Conservation (phyloP, 805 yeast genomes). For the Kazachstania taianensis region DNA sequence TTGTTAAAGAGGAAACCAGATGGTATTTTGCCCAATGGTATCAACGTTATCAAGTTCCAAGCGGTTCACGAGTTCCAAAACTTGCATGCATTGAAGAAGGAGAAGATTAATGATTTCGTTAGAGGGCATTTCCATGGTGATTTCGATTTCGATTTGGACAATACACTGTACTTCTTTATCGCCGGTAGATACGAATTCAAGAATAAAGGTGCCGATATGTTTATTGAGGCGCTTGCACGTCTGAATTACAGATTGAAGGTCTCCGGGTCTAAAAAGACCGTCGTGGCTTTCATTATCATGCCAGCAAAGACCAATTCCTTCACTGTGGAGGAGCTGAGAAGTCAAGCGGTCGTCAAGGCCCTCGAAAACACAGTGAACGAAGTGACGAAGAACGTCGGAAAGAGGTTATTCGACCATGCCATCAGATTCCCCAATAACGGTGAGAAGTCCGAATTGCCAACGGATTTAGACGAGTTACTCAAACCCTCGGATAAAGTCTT, state of each 20-base stretch:
- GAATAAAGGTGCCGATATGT: conserved; percentile 94
- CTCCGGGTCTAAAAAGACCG: conserved; percentile 76
- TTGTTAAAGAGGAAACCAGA: conserved; percentile 91
- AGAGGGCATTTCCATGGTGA: conserved; percentile 97
- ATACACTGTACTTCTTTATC: conserved; percentile 88
- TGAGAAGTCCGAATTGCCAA: conserved; percentile 57
- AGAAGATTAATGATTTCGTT: conserved; percentile 84
- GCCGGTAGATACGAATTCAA: conserved; percentile 96
- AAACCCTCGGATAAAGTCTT: conserved; percentile 81
- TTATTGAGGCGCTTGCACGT: conserved; percentile 85
- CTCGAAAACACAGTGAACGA: conserved; percentile 81
- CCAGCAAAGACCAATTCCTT: conserved; percentile 92
- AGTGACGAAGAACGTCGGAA: conserved; percentile 78
- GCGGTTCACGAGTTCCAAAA: conserved; percentile 98
- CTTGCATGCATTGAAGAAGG: conserved; percentile 85
- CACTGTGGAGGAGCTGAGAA: conserved; percentile 90
- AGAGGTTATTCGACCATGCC: conserved; percentile 82
- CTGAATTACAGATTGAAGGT: conserved; percentile 80
- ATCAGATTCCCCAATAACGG: conserved; percentile 47
- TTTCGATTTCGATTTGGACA: conserved; percentile 86
- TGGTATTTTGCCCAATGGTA: conserved; percentile 94
- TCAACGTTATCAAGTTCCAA: conserved; percentile 89
- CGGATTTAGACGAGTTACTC: conserved; percentile 69
- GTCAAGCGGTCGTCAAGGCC: conserved; percentile 92
- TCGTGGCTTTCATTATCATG: conserved; percentile 96